Percentiles rank a stretch among this genome's conserved stretches.
Evolutionary conservation across 2,329 filamentous ascomycete species (phyloP).

Genomic region (Alternaria brassicicola): DNA sequence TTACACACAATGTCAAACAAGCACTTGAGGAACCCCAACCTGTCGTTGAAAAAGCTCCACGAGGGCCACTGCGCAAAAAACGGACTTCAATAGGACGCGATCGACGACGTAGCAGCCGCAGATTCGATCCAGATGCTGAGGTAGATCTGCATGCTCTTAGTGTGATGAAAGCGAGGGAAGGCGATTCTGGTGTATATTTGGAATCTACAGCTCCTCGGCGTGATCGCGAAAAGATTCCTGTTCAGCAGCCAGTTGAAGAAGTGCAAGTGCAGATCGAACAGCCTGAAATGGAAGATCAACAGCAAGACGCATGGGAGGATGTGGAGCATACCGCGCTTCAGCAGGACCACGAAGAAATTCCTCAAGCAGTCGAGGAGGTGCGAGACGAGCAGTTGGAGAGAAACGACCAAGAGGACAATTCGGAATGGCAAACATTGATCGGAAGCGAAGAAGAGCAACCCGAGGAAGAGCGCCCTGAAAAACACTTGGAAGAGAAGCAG

Average conservation of each 20-base stretch:
- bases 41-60: conserved; percentile 5
- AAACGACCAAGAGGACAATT: neutral
- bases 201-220: conserved; percentile 12
- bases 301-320: conserved; percentile 11
- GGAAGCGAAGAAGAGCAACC: conserved; percentile 5
- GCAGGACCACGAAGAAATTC: neutral
- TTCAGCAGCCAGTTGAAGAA: conserved; percentile 9
- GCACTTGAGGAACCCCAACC: conserved; percentile 24
- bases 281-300: conserved; percentile 6
- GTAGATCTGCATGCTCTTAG: conserved; percentile 31
- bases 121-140: conserved; percentile 36
- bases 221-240: conserved; percentile 8
- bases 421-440: neutral
- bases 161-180: conserved; percentile 28
- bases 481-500: neutral
- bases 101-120: conserved; percentile 38
- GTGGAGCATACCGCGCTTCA: conserved; percentile 2
- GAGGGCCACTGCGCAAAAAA: conserved; percentile 30
- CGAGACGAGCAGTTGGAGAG: neutral
- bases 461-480: conserved; percentile 9
- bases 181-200: conserved; percentile 20
- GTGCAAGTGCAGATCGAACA: conserved; percentile 6
- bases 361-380: neutral
- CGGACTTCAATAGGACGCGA: conserved; percentile 36
- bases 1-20: conserved; percentile 41